Base-by-base conservation (phyloP, 345 rosid genomes). In the Heritiera fomes region DNA sequence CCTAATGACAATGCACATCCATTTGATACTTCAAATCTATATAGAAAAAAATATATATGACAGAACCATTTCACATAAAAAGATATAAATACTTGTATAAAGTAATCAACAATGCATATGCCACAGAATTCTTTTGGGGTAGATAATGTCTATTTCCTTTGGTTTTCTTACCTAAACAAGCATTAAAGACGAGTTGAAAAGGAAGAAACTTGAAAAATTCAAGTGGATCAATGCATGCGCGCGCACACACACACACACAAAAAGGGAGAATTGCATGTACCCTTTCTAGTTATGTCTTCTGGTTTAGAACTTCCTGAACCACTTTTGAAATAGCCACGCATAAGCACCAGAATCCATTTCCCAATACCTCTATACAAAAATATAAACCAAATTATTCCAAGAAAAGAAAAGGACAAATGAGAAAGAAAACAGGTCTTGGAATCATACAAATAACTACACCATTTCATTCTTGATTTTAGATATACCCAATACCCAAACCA, bases 71-170 rank as follows among this genome's bases (percentile, higher is more conserved):
- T 28, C 15, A 60, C 47, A 49, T 1, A 63, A 72, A 47, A 13
- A 81, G 69, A 18, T 50, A 15, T 8, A 66, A 50, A 18, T 82
- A 93, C 99, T 97, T 94, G 87, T 87, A 86, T 60, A 96, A 83
- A 60, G 92, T 80, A 76, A 96, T 89, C 81, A 96, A 86, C 63
- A 96, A 84, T 10, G 99, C 95, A 83, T 94, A 96, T 17, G 97
- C 88, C 76, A 89, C 99, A 47, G 97, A 90, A 79, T 88, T 92
- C 91, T 79, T 91, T 85, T 89, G 92, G 0, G 98, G 99, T 77
- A 91, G 43, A 83, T 94, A 96, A 28, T 83, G 90, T 73, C 82
- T 89, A 18, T 71, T 79, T 46, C 80, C 92, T 84, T 85, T 89
- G 72, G 83, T 83, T 60, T 66, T 85, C 80, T 83, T 87, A 80